These are phyloP conservation scores for Torulaspora maleeae DNA, from an alignment of 805 yeast species.

Conservation along the genomic window DNA sequence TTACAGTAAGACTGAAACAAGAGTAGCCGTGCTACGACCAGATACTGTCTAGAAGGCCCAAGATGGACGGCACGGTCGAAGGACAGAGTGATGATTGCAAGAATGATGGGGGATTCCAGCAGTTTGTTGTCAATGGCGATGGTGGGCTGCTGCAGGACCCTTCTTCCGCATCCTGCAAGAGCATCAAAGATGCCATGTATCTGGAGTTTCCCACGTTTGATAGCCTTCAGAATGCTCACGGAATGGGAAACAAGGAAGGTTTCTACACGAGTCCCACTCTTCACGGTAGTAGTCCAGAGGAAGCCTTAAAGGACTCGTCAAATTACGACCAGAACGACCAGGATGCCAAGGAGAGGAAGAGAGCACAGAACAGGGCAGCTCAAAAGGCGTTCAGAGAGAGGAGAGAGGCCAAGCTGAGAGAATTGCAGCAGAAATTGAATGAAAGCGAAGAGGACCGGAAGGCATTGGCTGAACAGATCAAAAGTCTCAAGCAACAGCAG, in stretches of 20 bases:
- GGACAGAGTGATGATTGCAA: not conserved
- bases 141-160: not conserved
- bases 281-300: not conserved
- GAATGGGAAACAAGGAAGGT: not conserved
- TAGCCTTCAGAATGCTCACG: not conserved
- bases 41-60: not conserved
- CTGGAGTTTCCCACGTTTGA: not conserved
- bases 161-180: not conserved
- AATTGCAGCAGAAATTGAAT: conserved; percentile 54
- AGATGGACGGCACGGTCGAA: not conserved
- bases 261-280: not conserved
- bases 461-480: conserved; percentile 44
- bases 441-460: conserved; percentile 54
- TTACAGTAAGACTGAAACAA: not conserved
- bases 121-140: not conserved
- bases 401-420: conserved; percentile 66
- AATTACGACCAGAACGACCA: conserved; percentile 21
- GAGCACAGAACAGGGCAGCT: conserved; percentile 81
- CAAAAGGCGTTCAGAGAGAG: conserved; percentile 84
- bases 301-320: not conserved
- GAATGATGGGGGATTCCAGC: not conserved
- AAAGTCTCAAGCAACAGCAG: conserved; percentile 50
- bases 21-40: not conserved
- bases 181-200: not conserved
- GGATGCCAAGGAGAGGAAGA: conserved; percentile 52